Evolutionary conservation across 2,329 filamentous ascomycete species (phyloP).

Genomic region (Alternaria ventricosa): DNA sequence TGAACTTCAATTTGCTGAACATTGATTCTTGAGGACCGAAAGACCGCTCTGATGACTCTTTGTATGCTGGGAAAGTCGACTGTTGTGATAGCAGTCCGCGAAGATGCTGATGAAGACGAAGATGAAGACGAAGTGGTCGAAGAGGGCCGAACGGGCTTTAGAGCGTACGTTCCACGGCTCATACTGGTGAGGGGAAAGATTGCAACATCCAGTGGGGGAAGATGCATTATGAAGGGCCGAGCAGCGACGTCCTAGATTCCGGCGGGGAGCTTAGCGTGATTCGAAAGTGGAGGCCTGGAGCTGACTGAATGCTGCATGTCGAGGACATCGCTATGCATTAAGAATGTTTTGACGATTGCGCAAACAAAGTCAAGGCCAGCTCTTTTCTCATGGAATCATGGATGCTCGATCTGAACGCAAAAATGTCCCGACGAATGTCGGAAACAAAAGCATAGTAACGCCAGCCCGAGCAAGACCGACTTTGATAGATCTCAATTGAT

Average conservation of each 20-base stretch:
- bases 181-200: conserved; percentile 43
- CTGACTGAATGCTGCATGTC: conserved; percentile 24
- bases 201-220: conserved; percentile 44
- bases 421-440: conserved; percentile 4
- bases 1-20: conserved; percentile 46
- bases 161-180: conserved; percentile 40
- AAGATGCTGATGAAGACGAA: conserved; percentile 35
- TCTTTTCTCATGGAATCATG: background rate
- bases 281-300: conserved; percentile 11
- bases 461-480: conserved; percentile 33
- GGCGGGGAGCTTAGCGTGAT: conserved; percentile 25
- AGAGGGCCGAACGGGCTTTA: conserved; percentile 29
- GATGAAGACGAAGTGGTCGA: conserved; percentile 36
- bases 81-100: conserved; percentile 21
- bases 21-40: conserved; percentile 39
- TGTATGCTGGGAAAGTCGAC: conserved; percentile 46
- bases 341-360: conserved; percentile 5
- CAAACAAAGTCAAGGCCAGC: background rate
- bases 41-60: conserved; percentile 38
- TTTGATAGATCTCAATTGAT: conserved; percentile 8
- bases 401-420: background rate
- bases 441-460: conserved; percentile 11
- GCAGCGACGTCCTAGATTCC: conserved; percentile 14
- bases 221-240: conserved; percentile 44
- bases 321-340: conserved; percentile 24